Evolutionary conservation across 768 basidiomycete species (phyloP), one percentile per base, ranked within the genome.

Genomic region (Tulasnella sp.): DNA sequence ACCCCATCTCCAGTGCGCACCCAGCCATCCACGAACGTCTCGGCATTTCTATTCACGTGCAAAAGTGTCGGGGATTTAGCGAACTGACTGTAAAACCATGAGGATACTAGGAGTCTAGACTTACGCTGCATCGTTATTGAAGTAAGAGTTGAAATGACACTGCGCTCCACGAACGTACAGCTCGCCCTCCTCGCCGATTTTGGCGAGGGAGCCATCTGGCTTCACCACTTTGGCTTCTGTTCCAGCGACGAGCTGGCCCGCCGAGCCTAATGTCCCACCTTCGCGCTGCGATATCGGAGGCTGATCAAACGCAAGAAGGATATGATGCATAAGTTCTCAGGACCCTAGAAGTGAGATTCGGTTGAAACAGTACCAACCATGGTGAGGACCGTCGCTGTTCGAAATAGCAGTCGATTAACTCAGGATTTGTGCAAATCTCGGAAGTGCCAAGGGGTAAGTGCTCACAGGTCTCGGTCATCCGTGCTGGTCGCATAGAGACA

Each of bases 1-100:
- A 77, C 83, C 66, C 83, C 79, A 63, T 85, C 84, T 1, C 84
- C 85, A 0, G 85, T 86, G 53, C 73, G 74, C 2, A 86, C 73
- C 84, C 83, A 87, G 22, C 60, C 60, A 49, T 62, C 61, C 24
- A 41, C 42, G 25, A 62, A 62, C n/a, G 61, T 62, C 53, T 62
- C 61, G 8, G 29, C 41, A 29, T 60, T 61, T 45, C 60, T 61
- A 42, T 24, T 44, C 34, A 49, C 11, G 30, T n/a, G n/a, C n/a
- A n/a, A n/a, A n/a, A n/a, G n/a, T 2, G 34, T n/a, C 8, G 8
- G 17, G 48, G 29, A n/a, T 21, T 22, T 7, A 30, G 17, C 43
- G 41, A 43, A 22, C 46, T 38, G 41, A 15, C 22, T 19, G 34
- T 41, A 24, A 53, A 30, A 19, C 27, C 49, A 24, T 51, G 29